Conservation (phyloP, 352 stramenopile genomes). For the Globisporangium emineosum region DNA sequence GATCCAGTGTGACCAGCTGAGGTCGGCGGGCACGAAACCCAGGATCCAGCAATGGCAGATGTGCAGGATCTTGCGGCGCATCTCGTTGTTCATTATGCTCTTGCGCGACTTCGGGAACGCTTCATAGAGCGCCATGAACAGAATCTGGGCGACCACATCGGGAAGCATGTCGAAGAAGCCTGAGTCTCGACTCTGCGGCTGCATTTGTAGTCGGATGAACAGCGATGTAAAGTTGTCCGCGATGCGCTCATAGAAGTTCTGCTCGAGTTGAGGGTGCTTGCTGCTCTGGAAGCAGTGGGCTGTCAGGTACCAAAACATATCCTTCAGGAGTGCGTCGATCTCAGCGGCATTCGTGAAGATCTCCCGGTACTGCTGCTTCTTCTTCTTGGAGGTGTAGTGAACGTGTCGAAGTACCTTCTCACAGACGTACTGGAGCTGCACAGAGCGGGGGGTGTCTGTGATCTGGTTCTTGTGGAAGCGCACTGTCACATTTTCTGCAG, state of each 20-base stretch:
- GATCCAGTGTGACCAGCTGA: slow-evolving; percentile 54
- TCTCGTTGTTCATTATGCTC: slow-evolving; percentile 27
- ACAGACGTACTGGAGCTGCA: slow-evolving; percentile 46
- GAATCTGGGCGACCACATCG: slow-evolving; percentile 53
- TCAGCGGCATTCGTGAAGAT: slow-evolving; percentile 40
- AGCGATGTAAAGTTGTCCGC: slow-evolving; percentile 64
- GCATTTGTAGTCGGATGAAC: slow-evolving; percentile 62
- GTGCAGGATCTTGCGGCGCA: slow-evolving; percentile 41
- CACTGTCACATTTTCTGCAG: slow-evolving; percentile 61
- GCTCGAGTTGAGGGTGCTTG: slow-evolving; percentile 36
- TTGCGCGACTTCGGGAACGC: slow-evolving; percentile 67
- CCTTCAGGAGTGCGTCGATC: slow-evolving; percentile 56
- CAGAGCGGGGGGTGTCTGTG: slow-evolving; percentile 49
- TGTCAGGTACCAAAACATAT: slow-evolving; percentile 77
- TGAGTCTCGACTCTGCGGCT: slow-evolving; percentile 37
- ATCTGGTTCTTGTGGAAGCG: slow-evolving; percentile 41
- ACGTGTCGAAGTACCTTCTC: slow-evolving; percentile 49
- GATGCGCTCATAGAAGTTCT: slow-evolving; percentile 56
- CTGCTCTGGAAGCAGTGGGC: slow-evolving; percentile 54
- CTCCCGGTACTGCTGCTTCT: slow-evolving; percentile 36
- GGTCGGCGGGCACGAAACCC: slow-evolving; percentile 47
- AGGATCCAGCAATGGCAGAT: slow-evolving; percentile 63
- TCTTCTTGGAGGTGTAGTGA: slow-evolving; percentile 29
- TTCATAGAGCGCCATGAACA: slow-evolving; percentile 69
- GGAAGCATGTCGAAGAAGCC: slow-evolving; percentile 58